Percentiles rank a stretch among this genome's conserved stretches.
Evolutionary conservation across 129 eudicot genomes (phyloP).

Genomic region (Saposhnikovia divaricata): DNA sequence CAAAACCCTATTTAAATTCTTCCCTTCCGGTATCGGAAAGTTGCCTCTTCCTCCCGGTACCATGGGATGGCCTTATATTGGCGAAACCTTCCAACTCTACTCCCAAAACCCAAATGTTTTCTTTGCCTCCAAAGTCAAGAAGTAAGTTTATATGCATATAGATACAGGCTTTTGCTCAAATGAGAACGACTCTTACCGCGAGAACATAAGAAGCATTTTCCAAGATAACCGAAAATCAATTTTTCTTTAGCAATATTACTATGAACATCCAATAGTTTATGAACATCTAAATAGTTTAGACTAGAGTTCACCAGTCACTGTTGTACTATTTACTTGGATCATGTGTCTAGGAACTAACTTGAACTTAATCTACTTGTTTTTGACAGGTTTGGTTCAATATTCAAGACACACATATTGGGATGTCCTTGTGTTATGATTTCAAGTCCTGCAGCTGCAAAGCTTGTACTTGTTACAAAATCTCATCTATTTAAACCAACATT

Average conservation of each 20-base stretch:
- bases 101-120: constrained; percentile 87
- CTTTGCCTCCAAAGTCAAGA: constrained; percentile 80
- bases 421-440: constrained; percentile 92
- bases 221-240: neutral
- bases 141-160: constrained; percentile 28
- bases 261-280: no score
- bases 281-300: no score
- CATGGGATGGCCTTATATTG: constrained; percentile 89
- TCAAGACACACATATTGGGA: constrained; percentile 85
- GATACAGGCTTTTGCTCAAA: no score
- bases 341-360: neutral
- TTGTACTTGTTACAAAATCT: constrained; percentile 62
- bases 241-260: no score
- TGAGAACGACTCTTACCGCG: neutral
- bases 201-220: neutral
- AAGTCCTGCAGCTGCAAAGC: constrained; percentile 79
- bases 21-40: constrained; percentile 25
- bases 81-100: constrained; percentile 95
- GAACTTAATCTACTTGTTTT: neutral
- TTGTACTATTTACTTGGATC: no score
- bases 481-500: constrained; percentile 91
- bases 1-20: constrained; percentile 17
- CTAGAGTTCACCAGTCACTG: no score
- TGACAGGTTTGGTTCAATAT: constrained; percentile 80
- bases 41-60: constrained; percentile 93